Evolutionary conservation across 441 rosid species (phyloP).

Genomic region (Croton laevigatus): DNA sequence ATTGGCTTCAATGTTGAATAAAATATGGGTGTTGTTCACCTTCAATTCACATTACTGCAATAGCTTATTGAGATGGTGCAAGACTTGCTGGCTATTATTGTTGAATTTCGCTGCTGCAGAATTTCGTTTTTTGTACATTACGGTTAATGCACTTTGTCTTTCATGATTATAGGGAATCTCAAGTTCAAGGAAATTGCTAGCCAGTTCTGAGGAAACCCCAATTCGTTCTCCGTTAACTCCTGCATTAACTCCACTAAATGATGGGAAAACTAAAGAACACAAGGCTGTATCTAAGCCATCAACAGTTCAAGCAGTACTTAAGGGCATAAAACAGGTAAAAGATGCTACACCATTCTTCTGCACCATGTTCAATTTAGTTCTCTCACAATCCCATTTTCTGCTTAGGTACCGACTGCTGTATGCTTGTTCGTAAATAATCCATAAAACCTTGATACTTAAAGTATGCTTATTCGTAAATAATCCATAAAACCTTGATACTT

Average conservation of each 20-base stretch:
- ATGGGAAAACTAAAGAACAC: conserved; percentile 62
- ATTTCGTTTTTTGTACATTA: background rate
- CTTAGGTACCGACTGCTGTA: background rate
- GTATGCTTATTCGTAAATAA: too few species aligned
- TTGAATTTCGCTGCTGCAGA: background rate
- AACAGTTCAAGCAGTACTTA: conserved; percentile 75
- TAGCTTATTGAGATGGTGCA: background rate
- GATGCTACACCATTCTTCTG: background rate
- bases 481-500: too few species aligned
- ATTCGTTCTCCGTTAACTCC: conserved; percentile 74
- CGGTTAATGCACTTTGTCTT: background rate
- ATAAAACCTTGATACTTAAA: background rate
- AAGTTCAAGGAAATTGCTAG: conserved; percentile 56
- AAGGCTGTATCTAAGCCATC: conserved; percentile 53
- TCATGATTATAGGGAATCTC: conserved; percentile 56
- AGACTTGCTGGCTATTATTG: too few species aligned
- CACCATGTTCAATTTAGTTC: background rate
- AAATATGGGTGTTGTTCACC: background rate
- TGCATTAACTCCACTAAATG: conserved; percentile 37
- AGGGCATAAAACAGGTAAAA: conserved; percentile 76
- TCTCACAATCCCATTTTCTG: background rate
- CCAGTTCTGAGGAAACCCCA: conserved; percentile 46
- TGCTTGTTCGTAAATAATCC: background rate
- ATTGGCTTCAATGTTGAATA: background rate
- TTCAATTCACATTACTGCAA: background rate